Percentiles rank a stretch among this genome's conserved stretches.
These are phyloP conservation scores for Diaporthe humulicola DNA, from an alignment of 2,329 filamentous ascomycete genomes.

Conservation along the genomic window DNA sequence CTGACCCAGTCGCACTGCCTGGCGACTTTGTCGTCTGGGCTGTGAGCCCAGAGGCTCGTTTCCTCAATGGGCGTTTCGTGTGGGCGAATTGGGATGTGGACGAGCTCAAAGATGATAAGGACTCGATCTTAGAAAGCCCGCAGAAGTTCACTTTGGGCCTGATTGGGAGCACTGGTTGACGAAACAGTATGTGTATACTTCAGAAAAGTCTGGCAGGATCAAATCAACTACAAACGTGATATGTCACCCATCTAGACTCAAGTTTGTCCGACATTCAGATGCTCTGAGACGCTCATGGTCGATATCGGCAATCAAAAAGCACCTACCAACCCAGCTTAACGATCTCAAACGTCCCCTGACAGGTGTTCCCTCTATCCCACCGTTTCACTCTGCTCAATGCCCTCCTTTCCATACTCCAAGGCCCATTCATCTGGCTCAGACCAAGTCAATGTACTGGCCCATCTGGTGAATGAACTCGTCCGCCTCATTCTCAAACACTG, in stretches of 20 bases:
- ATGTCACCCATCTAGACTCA: too few species aligned
- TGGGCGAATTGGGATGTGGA: conserved; percentile 55
- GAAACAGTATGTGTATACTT: background rate
- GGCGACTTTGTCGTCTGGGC: conserved; percentile 52
- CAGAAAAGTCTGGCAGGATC: background rate
- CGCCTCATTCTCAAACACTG: background rate
- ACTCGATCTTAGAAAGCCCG: background rate
- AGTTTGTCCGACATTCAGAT: background rate
- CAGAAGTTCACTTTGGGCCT: conserved; percentile 15
- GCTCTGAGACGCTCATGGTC: background rate
- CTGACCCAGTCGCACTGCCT: conserved; percentile 42
- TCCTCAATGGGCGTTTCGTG: conserved; percentile 50
- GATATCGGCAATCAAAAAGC: background rate
- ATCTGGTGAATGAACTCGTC: conserved; percentile 7
- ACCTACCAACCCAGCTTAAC: background rate
- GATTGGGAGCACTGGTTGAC: background rate
- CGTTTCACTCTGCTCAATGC: background rate
- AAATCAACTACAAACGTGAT: too few species aligned
- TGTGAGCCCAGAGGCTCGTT: conserved; percentile 49
- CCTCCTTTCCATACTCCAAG: background rate
- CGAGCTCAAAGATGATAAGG: conserved; percentile 44
- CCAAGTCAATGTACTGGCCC: background rate
- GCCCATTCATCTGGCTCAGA: background rate
- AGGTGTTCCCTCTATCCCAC: background rate
- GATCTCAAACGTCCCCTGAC: background rate